phyloP scores from a whole-genome alignment of 1,139 yeast species.

The Geotrichum bryndzae region DNA sequence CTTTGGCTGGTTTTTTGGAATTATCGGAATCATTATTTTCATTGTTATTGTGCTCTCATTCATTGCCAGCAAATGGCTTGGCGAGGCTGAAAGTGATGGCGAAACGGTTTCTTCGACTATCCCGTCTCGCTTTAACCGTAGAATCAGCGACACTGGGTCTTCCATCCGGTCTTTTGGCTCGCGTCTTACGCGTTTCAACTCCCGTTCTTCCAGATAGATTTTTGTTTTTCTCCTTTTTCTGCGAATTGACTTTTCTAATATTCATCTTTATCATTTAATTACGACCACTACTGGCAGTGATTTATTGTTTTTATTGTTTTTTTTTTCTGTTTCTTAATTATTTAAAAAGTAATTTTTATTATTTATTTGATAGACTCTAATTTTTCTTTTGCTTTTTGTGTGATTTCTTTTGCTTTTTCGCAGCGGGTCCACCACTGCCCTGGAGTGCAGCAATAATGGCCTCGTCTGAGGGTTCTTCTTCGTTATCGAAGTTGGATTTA shows the following conservation, averaged over 20 bases:
- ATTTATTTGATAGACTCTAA: background rate
- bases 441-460: conserved; percentile 9
- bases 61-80: conserved; percentile 26
- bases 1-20: conserved; percentile 62
- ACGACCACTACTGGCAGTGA: background rate
- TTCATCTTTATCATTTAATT: background rate
- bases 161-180: conserved; percentile 4
- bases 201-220: background rate
- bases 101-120: background rate
- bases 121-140: background rate
- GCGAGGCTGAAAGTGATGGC: conserved; percentile 12
- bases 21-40: conserved; percentile 41
- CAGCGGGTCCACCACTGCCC: background rate
- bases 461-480: conserved; percentile 49
- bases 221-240: background rate
- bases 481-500: conserved; percentile 64
- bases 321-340: background rate
- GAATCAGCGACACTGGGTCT: background rate
- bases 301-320: background rate
- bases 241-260: background rate
- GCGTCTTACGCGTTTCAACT: background rate
- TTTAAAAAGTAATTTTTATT: background rate
- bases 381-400: conserved; percentile 14
- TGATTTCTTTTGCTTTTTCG: conserved; percentile 3
- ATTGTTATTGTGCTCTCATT: conserved; percentile 23